phyloP scores from a whole-genome alignment of 805 yeast species.

The Hyphopichia homilentoma region DNA sequence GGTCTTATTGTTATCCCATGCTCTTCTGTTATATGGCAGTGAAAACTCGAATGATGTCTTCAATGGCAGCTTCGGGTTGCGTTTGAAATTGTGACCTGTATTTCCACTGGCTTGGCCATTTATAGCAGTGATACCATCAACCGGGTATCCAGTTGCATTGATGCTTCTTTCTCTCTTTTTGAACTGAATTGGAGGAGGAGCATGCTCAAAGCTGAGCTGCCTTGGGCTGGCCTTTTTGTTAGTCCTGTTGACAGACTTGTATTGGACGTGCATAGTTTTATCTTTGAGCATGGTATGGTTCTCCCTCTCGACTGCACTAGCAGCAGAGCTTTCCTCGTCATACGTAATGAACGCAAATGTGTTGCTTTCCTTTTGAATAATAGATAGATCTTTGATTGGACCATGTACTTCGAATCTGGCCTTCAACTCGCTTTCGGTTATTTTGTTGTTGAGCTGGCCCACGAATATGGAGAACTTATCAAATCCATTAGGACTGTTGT shows the following conservation, averaged over 20 bases:
- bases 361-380: conserved; percentile 45
- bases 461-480: conserved; percentile 76
- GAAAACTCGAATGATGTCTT: too few species aligned
- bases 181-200: conserved; percentile 2
- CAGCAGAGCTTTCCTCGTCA: conserved; percentile 67
- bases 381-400: conserved; percentile 51
- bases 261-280: conserved; percentile 82
- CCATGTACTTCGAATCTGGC: conserved; percentile 71
- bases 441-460: conserved; percentile 61
- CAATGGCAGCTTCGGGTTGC: too few species aligned
- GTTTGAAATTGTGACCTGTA: too few species aligned
- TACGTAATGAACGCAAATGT: conserved; percentile 74
- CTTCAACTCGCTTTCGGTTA: conserved; percentile 51
- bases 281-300: conserved; percentile 74
- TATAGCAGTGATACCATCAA: too few species aligned
- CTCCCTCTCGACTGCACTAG: conserved; percentile 80
- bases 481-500: conserved; percentile 21
- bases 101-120: too few species aligned
- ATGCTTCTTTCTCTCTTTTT: too few species aligned
- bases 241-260: conserved; percentile 49
- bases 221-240: conserved; percentile 1
- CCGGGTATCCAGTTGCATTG: too few species aligned
- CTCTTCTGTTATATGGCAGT: too few species aligned
- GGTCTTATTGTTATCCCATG: too few species aligned
- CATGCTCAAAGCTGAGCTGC: neutral